phyloP scores from a whole-genome alignment of 2,329 filamentous ascomycete species.

The Hypoxylon sp. region DNA sequence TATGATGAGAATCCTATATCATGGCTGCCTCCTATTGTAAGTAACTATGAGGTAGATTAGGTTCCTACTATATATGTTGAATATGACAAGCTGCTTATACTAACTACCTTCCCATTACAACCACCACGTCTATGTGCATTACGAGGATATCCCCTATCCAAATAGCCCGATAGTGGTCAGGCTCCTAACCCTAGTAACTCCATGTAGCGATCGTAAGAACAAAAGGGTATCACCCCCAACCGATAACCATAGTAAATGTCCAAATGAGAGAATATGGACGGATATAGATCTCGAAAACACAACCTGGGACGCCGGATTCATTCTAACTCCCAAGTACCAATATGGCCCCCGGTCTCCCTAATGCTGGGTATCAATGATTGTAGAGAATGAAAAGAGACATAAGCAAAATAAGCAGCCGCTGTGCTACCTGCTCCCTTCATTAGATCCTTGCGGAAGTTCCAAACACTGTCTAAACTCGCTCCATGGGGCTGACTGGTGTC shows the following conservation, averaged over 20 bases:
- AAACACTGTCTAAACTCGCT: slow-evolving; percentile 55
- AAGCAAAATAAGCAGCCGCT: background rate
- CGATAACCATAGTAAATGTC: slow-evolving; percentile 8
- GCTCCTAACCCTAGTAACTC: slow-evolving; percentile 14
- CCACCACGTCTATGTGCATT: slow-evolving; percentile 5
- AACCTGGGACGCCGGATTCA: slow-evolving; percentile 14
- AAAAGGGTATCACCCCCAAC: slow-evolving; percentile 38
- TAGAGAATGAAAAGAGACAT: slow-evolving; percentile 35
- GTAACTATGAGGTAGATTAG: too few relatives aligned
- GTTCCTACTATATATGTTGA: background rate
- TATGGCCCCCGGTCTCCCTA: slow-evolving; percentile 12
- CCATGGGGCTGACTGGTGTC: slow-evolving; percentile 58
- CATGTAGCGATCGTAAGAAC: slow-evolving; percentile 40
- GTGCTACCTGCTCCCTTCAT: background rate
- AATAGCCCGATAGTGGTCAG: background rate
- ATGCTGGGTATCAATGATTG: slow-evolving; percentile 43
- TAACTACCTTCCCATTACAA: background rate
- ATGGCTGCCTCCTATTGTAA: background rate
- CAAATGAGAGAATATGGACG: slow-evolving; percentile 15
- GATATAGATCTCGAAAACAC: background rate
- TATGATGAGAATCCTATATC: background rate
- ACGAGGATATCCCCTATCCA: background rate
- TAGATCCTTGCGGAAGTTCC: slow-evolving; percentile 1
- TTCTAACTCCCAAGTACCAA: slow-evolving; percentile 14
- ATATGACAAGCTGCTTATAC: background rate